Evolutionary conservation across 2,329 filamentous ascomycete species (phyloP).

Genomic region (Dothistroma septosporum): DNA sequence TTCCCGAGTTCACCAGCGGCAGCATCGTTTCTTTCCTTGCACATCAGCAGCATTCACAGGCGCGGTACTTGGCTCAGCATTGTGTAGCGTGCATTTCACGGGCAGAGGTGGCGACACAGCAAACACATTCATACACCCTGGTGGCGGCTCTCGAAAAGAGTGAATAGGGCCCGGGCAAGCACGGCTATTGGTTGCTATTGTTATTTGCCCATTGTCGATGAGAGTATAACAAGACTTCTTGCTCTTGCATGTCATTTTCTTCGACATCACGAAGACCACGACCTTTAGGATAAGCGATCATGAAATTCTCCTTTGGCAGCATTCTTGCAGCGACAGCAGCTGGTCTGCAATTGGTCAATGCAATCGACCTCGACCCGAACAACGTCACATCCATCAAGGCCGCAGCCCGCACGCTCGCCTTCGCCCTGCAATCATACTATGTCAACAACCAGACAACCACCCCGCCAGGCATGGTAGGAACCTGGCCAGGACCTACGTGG

Average conservation of each 20-base stretch:
- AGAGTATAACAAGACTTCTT: not conserved
- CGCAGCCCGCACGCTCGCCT: slow-evolving; percentile 32
- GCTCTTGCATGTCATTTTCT: not conserved
- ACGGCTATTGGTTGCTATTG: slow-evolving; percentile 1
- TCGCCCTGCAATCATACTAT: slow-evolving; percentile 35
- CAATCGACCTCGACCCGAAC: slow-evolving; percentile 21
- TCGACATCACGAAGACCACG: not conserved
- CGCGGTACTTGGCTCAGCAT: not conserved
- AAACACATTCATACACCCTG: not conserved
- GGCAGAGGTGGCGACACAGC: not conserved
- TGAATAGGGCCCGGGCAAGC: not conserved
- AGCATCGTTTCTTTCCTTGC: not conserved
- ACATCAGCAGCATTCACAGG: not conserved
- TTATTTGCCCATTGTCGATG: slow-evolving; percentile 2
- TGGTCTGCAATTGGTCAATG: slow-evolving; percentile 9
- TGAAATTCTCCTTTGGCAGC: slow-evolving; percentile 12
- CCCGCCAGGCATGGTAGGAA: slow-evolving; percentile 34
- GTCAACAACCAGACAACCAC: slow-evolving; percentile 33
- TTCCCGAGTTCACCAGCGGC: not conserved
- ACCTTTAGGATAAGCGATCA: slow-evolving; percentile 3
- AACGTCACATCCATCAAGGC: slow-evolving; percentile 32
- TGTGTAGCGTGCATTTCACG: not conserved
- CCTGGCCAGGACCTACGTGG: slow-evolving; percentile 43
- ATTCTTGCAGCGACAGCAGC: slow-evolving; percentile 12
- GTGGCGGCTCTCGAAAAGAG: not conserved